These are phyloP conservation scores for Xylariaceae sp. DNA, from an alignment of 2,329 filamentous ascomycete genomes.

Conservation along the genomic window DNA sequence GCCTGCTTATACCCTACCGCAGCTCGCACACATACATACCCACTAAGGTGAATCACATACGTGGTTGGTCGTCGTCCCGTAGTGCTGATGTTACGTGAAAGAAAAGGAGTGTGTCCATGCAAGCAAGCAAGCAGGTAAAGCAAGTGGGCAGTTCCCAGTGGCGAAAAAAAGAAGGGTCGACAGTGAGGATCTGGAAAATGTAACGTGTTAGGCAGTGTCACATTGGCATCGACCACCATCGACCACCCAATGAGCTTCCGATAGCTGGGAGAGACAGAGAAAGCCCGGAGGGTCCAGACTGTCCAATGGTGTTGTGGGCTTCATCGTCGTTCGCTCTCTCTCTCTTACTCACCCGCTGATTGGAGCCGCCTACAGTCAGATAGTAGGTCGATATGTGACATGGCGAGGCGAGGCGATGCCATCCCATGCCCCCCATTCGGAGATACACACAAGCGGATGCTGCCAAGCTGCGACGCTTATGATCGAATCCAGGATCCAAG, in stretches of 20 bases:
- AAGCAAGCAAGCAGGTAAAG: background rate
- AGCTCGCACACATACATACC: background rate
- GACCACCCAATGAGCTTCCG: background rate
- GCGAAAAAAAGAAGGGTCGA: background rate
- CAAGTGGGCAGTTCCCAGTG: background rate
- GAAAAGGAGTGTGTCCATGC: background rate
- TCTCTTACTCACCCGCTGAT: background rate
- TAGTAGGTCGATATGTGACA: background rate
- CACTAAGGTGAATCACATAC: background rate
- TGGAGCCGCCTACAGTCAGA: background rate
- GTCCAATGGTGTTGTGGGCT: background rate
- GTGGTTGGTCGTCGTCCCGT: background rate
- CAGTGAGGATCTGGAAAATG: background rate
- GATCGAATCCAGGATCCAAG: background rate
- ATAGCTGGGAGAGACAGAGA: background rate
- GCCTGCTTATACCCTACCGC: too few species aligned
- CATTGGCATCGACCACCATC: background rate
- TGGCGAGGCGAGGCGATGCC: background rate
- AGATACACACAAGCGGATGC: background rate
- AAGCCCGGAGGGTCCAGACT: background rate
- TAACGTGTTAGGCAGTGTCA: background rate
- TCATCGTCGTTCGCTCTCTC: background rate
- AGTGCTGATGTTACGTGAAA: background rate
- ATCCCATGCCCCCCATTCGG: background rate
- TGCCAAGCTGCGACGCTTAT: background rate